Evolutionary conservation across 2,329 filamentous ascomycete species (phyloP), one percentile per base, ranked within the genome.

Genomic region (Balansia obtecta): DNA sequence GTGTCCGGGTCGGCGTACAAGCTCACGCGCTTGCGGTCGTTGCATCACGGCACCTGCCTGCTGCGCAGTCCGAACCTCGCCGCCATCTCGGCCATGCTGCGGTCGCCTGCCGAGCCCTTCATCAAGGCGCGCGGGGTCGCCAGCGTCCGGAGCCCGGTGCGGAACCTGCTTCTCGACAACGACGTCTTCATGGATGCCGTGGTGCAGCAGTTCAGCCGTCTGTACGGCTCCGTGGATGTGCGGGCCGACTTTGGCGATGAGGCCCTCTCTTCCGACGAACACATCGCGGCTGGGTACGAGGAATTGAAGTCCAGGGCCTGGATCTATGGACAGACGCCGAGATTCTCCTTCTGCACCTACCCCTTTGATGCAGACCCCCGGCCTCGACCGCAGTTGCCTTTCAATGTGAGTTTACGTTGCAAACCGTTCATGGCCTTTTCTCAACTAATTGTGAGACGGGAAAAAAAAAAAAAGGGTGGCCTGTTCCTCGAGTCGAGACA

Each of bases 1-100:
- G 77, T 97, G 11, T 95, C 89, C 0, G 93, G 93, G 1, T 96
- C 89, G 0, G 93, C 93, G 11, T 98, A 95, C 70, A 97, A 97
- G 67, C 74, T 98, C 49, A 96, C 87, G 0, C 76, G 86, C 22
- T 71, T 80, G 46, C 77, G 91, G 43, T 85, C 89, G 8, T 73
- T 98, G 52, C 93, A 98, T 66, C 93, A 98, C 66, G 93, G 90
- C 8, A 98, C 93, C 0, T 93, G 89, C 60, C 73, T 98, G 42
- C 72, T 97, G 2, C 73, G 76, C 34, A 90, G 87, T 49, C 84
- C 85, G 2, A 86, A 95, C 61, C 71, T 97, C 41, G 65, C 70
- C 32, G 68, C 73, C 40, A 85, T 97, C 30, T 80, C 82, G 1
- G 68, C 75, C 2, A 80, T 91, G 60, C 67, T 98, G 55, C 76